Conservation (phyloP, 306 rosid genomes). For the Medicago ruthenica region DNA sequence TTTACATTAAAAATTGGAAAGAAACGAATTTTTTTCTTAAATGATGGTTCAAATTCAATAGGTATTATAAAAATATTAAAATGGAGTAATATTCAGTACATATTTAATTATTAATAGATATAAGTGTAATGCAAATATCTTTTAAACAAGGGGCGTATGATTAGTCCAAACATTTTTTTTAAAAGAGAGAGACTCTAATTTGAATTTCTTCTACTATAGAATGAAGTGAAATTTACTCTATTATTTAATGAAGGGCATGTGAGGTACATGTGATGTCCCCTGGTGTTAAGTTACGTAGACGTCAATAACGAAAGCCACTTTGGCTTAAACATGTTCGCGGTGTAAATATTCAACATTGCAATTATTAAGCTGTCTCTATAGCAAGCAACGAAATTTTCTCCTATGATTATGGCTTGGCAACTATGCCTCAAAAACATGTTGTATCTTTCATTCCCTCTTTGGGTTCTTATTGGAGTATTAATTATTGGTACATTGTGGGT, state of each 20-base stretch:
- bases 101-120: too few species aligned
- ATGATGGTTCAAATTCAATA: too few species aligned
- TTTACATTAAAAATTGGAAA: too few species aligned
- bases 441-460: background rate
- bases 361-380: constrained; percentile 25
- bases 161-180: too few species aligned
- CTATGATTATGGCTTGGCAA: constrained; percentile 2
- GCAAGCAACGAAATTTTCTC: constrained; percentile 33
- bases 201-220: too few species aligned
- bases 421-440: background rate
- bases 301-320: constrained; percentile 48
- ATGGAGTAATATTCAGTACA: too few species aligned
- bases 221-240: too few species aligned
- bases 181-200: too few species aligned
- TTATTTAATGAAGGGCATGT: background rate
- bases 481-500: constrained; percentile 20
- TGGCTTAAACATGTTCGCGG: constrained; percentile 32
- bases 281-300: background rate
- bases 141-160: too few species aligned
- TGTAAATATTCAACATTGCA: constrained; percentile 34
- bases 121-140: too few species aligned
- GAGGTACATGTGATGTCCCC: background rate
- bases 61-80: too few species aligned
- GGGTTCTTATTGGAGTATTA: constrained; percentile 18
- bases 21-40: too few species aligned